These are phyloP conservation scores for Scolecobasidium constrictum DNA, from an alignment of 2,329 filamentous ascomycete species.

Conservation along the genomic window DNA sequence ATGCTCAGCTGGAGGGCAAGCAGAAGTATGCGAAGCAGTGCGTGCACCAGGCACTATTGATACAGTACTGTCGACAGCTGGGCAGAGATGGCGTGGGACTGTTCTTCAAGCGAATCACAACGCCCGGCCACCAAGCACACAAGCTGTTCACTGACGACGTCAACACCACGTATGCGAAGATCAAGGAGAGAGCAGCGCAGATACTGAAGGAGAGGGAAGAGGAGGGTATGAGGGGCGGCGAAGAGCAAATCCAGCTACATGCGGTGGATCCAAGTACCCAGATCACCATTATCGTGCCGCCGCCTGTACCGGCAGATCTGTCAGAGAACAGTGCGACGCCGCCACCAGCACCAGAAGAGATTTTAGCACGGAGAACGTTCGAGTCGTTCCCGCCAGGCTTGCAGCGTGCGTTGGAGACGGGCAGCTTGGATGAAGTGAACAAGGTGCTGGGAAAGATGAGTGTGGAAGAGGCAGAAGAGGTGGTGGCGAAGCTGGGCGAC, in stretches of 20 bases:
- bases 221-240: constrained; percentile 44
- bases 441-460: constrained; percentile 81
- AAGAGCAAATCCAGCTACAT: constrained; percentile 96
- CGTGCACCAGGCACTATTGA: constrained; percentile 82
- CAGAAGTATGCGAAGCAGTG: constrained; percentile 72
- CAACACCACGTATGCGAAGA: constrained; percentile 72
- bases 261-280: constrained; percentile 87
- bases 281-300: constrained; percentile 78
- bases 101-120: constrained; percentile 93
- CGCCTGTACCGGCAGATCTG: constrained; percentile 33
- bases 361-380: constrained; percentile 56
- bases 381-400: constrained; percentile 74
- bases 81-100: constrained; percentile 78
- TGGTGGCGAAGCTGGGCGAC: constrained; percentile 70
- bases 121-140: constrained; percentile 76
- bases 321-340: constrained; percentile 44
- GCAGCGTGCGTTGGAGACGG: constrained; percentile 72
- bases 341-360: constrained; percentile 46
- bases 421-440: constrained; percentile 81
- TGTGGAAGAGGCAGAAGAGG: constrained; percentile 75
- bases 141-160: constrained; percentile 91
- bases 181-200: constrained; percentile 65
- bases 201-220: constrained; percentile 49
- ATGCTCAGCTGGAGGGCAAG: constrained; percentile 66
- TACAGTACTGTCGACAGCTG: constrained; percentile 90